These are phyloP conservation scores for Aspergillus chevalieri DNA, from an alignment of 2,329 filamentous ascomycete genomes.

Conservation along the genomic window DNA sequence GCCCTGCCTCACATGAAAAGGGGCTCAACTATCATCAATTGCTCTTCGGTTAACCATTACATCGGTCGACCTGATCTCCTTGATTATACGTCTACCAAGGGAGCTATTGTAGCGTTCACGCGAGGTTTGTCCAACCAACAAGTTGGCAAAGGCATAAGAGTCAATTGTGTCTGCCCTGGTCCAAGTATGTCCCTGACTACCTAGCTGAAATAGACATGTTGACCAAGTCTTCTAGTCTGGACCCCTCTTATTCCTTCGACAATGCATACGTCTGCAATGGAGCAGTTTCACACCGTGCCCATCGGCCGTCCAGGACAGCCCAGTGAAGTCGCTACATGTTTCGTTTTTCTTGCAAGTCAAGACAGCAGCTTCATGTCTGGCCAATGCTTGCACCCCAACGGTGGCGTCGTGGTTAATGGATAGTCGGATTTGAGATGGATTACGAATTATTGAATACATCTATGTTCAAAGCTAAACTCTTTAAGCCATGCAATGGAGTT, in stretches of 20 bases:
- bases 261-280: constrained; percentile 64
- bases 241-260: constrained; percentile 68
- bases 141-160: constrained; percentile 63
- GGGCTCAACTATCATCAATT: constrained; percentile 79
- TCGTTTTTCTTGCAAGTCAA: constrained; percentile 70
- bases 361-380: constrained; percentile 71
- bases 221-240: constrained; percentile 50
- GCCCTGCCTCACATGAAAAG: constrained; percentile 64
- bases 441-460: not conserved
- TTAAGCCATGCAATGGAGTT: not conserved
- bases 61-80: constrained; percentile 72
- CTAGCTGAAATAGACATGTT: not conserved
- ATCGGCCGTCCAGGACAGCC: constrained; percentile 75
- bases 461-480: not conserved
- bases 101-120: constrained; percentile 73
- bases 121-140: constrained; percentile 71
- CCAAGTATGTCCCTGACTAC: constrained; percentile 40
- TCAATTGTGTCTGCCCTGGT: constrained; percentile 71
- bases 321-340: constrained; percentile 73
- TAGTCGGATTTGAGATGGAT: constrained; percentile 14
- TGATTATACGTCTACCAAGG: constrained; percentile 70
- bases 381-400: constrained; percentile 62
- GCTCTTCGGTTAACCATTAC: constrained; percentile 77
- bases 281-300: constrained; percentile 63
- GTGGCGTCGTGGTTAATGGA: constrained; percentile 51